These are phyloP conservation scores for Hanseniaspora hatyaiensis DNA, from an alignment of 805 yeast species.

Conservation along the genomic window DNA sequence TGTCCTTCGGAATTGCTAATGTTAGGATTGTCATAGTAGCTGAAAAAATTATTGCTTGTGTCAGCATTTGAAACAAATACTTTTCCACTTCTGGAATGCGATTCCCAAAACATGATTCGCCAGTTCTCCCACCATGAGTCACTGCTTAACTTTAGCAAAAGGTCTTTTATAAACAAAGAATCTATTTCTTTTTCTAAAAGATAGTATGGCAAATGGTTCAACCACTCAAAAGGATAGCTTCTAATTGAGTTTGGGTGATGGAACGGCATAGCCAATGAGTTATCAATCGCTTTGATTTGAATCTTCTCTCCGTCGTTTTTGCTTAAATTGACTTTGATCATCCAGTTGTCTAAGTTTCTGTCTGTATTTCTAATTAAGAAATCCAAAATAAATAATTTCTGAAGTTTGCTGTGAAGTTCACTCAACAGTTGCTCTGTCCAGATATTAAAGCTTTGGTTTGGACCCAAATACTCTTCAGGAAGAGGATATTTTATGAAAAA, in stretches of 20 bases:
- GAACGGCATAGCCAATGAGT: constrained; percentile 69
- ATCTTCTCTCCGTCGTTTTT: constrained; percentile 33
- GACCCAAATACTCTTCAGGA: constrained; percentile 32
- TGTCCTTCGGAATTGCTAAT: constrained; percentile 43
- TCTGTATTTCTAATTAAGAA: constrained; percentile 67
- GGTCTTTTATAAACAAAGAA: constrained; percentile 42
- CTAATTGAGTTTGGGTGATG: constrained; percentile 76
- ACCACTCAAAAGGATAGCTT: constrained; percentile 70
- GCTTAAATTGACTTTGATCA: constrained; percentile 37
- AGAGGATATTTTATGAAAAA: constrained; percentile 48
- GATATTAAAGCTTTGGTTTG: constrained; percentile 15
- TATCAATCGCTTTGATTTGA: constrained; percentile 60
- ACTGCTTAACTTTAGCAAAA: constrained; percentile 47
- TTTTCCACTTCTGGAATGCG: constrained; percentile 13
- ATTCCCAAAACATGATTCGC: constrained; percentile 10
- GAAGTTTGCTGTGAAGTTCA: constrained; percentile 51
- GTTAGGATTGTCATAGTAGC: constrained; percentile 32
- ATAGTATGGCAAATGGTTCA: constrained; percentile 47
- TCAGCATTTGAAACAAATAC: not conserved
- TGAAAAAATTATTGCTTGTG: not conserved
- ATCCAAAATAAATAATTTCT: constrained; percentile 58
- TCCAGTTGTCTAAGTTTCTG: constrained; percentile 67
- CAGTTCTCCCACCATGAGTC: constrained; percentile 62
- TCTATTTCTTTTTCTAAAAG: constrained; percentile 61
- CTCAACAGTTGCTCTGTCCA: constrained; percentile 27